phyloP scores from a whole-genome alignment of 1,284 basidiomycete species.

The Trametes polyzona region DNA sequence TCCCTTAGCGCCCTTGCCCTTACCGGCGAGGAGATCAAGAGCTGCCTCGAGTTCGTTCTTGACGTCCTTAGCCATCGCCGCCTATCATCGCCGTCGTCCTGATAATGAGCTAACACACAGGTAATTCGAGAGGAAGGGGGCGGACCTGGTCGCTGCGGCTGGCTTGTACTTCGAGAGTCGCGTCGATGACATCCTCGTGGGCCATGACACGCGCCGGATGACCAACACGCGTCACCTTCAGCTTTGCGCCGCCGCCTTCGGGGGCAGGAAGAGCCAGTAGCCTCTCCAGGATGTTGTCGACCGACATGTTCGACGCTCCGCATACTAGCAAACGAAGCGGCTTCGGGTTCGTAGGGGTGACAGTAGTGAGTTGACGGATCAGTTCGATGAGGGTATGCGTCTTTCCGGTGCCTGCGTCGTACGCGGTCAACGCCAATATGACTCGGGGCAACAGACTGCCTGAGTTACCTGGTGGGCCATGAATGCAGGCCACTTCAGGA shows the following conservation, averaged over 20 bases:
- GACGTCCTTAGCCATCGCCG: conserved; percentile 82
- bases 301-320: conserved; percentile 90
- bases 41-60: conserved; percentile 80
- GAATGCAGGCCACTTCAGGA: conserved; percentile 88
- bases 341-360: conserved; percentile 51
- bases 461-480: conserved; percentile 88
- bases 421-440: background rate
- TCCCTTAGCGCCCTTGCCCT: conserved; percentile 78
- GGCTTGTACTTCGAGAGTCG: conserved; percentile 90
- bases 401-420: conserved; percentile 78
- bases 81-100: conserved; percentile 35
- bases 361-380: conserved; percentile 78
- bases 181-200: conserved; percentile 65
- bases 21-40: conserved; percentile 71
- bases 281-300: conserved; percentile 90
- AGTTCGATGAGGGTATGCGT: conserved; percentile 92
- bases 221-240: conserved; percentile 81
- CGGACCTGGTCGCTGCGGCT: conserved; percentile 74
- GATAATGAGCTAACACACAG: background rate
- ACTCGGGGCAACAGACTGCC: background rate
- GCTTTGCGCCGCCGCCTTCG: conserved; percentile 45
- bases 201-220: conserved; percentile 93
- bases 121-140: background rate
- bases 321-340: conserved; percentile 76
- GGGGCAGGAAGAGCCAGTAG: conserved; percentile 61